Base-by-base conservation (phyloP, 371 early-diverging fungal species). In the Coemansia linderi region DNA sequence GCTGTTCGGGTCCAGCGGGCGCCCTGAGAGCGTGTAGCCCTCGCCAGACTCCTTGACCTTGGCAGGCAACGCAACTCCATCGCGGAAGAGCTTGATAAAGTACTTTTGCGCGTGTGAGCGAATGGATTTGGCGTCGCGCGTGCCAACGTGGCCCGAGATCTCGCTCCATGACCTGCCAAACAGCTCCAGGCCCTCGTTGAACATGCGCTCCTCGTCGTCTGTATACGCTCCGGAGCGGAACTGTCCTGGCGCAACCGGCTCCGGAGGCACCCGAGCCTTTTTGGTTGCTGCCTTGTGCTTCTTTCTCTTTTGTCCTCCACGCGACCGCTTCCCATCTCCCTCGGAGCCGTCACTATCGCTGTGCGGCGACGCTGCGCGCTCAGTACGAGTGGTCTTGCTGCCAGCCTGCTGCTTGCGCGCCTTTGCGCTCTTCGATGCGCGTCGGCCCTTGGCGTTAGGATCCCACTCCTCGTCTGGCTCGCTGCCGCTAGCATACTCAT, bases 51-150 rank as follows among this genome's bases (percentile, higher is more conserved):
- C 91, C 66, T 80, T 73, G 9, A 92, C 91, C 84, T 91, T 94
- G 41, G 79, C 84, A 12, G 95, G 95, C 60, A 95, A 80, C 41
- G 92, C 91, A 38, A 90, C 76, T 31, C 84, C 85, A 72, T 93
- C 95, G 48, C 95, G 83, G 77, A 84, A 95, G 77, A 95, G 81
- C 71, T 92, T 91, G 74, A 94, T 94, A 65, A 95, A 92, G 73
- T 93, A 90, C 76, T 93, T 94, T 81, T 94, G 94, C 41, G 94
- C 94, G 75, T 93, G 95, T 66, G 92, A 91, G 68, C 93, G 84
- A 61, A 95, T 90, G 5, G 93, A 92, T 67, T 92, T 90, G 38
- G 90, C 69, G 69, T 93, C 91, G 61, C 95, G 84, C 3, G 93
- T 95, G 31, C 75, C 86, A 36, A 95, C 88, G 59, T 90, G 88